Evolutionary conservation across 208 protist species (phyloP), one percentile per base, ranked within the genome.

Genomic region (Leptomonas seymouri): DNA sequence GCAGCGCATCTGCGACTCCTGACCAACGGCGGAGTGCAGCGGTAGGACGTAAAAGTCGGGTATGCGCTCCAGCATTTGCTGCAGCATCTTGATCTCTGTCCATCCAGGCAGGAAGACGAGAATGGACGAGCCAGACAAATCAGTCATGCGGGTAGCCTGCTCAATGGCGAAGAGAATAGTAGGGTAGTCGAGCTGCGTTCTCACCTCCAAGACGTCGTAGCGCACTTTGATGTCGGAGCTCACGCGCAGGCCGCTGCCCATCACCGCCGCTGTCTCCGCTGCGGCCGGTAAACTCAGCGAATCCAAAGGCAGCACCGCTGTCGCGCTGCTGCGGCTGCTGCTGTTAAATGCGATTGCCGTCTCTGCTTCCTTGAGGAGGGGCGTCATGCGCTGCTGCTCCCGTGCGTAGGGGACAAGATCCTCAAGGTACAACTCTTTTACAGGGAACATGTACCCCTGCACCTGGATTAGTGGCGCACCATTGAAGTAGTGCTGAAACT

Each of bases 1-100:
- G 73, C 99, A 99, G 21, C 81, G 75, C 76, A 98, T 93, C 86
- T 99, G 99, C 71, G 97, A 92, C 58, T 99, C 98, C 25, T 84
- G 81, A 15, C 97, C 90, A 9, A 99, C 91, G 23, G 97, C 90
- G 7, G 98, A 95, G 72, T 98, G 94, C 30, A 98, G 78, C 28
- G 75, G 80, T 55, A 97, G 81, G 45, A 97, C 87, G 59, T 94
- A 64, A 74, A 85, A 94, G 15, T 65, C 64, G 30, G 54, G 46
- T 64, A 93, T 80, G 36, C 85, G 82, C 74, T 95, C 84, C 48
- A 98, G 77, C 25, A 95, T 81, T 27, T 93, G 73, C 45, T 86
- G 85, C 30, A 86, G 81, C 39, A 66, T 67, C 9, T 78, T 77
- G 60, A 98, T 98, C 55, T 98, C 96, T 30, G 96, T 86, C 89